Evolutionary conservation across 2,329 filamentous ascomycete species (phyloP).

Genomic region (Capronia coronata): DNA sequence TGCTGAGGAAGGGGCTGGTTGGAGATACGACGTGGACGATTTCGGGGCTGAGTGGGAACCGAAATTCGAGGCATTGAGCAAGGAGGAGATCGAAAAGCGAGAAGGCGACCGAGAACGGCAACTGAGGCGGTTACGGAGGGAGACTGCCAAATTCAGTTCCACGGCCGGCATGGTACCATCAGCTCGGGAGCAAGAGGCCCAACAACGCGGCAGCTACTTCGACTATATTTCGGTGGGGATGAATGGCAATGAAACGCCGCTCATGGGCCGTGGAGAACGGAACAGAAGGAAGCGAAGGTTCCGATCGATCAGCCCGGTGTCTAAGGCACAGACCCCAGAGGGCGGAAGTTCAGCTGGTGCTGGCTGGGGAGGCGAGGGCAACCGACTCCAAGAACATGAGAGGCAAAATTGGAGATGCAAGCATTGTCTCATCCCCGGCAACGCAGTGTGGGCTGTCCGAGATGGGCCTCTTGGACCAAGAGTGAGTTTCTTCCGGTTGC

Average conservation of each 20-base stretch:
- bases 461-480: constrained; percentile 81
- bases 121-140: constrained; percentile 74
- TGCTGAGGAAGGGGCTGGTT: constrained; percentile 70
- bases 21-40: constrained; percentile 90
- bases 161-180: constrained; percentile 63
- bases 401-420: constrained; percentile 76
- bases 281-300: constrained; percentile 95
- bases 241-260: constrained; percentile 57
- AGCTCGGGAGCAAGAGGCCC: constrained; percentile 59
- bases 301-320: constrained; percentile 75
- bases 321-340: constrained; percentile 67
- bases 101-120: constrained; percentile 92
- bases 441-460: constrained; percentile 87
- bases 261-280: constrained; percentile 80
- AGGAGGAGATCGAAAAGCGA: constrained; percentile 95
- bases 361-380: constrained; percentile 62
- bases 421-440: constrained; percentile 83
- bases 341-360: constrained; percentile 50
- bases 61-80: constrained; percentile 72
- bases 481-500: constrained; percentile 50
- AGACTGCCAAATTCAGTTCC: constrained; percentile 87
- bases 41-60: constrained; percentile 79
- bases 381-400: constrained; percentile 63
- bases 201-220: constrained; percentile 52
- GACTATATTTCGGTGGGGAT: constrained; percentile 44